Evolutionary conservation across 306 rosid genomes (phyloP).

Genomic region (Corylus americana): DNA sequence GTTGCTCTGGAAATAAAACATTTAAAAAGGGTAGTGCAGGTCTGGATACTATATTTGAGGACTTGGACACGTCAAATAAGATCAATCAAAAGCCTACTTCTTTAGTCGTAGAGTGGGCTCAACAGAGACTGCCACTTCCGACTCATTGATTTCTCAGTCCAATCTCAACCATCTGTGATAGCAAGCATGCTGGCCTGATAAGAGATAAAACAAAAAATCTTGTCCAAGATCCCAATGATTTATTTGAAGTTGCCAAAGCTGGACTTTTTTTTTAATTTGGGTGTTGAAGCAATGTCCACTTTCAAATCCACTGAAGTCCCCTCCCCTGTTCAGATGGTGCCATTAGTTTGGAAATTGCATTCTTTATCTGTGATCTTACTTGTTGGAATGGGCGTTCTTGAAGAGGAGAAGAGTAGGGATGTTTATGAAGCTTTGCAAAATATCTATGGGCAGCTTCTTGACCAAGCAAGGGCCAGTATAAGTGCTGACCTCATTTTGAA

Average conservation of each 20-base stretch:
- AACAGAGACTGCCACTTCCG: slow-evolving; percentile 91
- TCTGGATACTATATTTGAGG: slow-evolving; percentile 79
- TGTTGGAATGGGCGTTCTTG: slow-evolving; percentile 78
- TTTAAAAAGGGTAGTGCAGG: slow-evolving; percentile 42
- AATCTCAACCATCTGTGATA: slow-evolving; percentile 61
- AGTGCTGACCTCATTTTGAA: slow-evolving; percentile 22
- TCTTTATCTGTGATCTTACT: slow-evolving; percentile 82
- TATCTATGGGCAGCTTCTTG: slow-evolving; percentile 74
- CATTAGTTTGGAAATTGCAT: slow-evolving; percentile 90
- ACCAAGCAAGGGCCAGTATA: slow-evolving; percentile 44
- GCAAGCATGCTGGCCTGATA: slow-evolving; percentile 49
- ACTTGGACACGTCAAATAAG: slow-evolving; percentile 46
- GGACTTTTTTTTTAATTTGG: slow-evolving; percentile 83
- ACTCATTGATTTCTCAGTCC: slow-evolving; percentile 79
- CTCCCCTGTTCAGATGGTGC: slow-evolving; percentile 70
- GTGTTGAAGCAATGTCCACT: slow-evolving; percentile 75
- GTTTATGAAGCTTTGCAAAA: slow-evolving; percentile 82
- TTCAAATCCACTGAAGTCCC: slow-evolving; percentile 47
- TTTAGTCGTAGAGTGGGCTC: slow-evolving; percentile 72
- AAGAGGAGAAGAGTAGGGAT: slow-evolving; percentile 66
- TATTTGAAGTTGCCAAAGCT: slow-evolving; percentile 68
- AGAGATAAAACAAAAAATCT: slow-evolving; percentile 39
- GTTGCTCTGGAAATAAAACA: slow-evolving; percentile 29
- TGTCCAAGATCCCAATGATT: slow-evolving; percentile 38
- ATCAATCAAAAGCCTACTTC: slow-evolving; percentile 39